These are phyloP conservation scores for Dothidotthia symphoricarpi DNA, from an alignment of 2,329 filamentous ascomycete genomes.

Conservation along the genomic window DNA sequence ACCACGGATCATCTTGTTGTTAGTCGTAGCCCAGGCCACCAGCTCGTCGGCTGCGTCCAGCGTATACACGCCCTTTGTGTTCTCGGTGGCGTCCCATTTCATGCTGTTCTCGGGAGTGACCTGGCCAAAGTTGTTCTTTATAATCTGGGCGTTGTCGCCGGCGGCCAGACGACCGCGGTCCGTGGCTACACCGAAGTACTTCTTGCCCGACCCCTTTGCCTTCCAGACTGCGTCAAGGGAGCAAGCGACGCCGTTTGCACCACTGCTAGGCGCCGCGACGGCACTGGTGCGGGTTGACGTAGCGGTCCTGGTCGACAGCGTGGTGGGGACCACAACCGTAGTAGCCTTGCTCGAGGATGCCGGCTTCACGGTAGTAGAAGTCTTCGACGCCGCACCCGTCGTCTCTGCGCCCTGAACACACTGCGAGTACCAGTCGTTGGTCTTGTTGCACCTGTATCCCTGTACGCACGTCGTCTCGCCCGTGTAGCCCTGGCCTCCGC, in stretches of 20 bases:
- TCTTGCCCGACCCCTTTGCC: slow-evolving; percentile 54
- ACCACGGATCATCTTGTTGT: slow-evolving; percentile 61
- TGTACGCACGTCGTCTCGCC: slow-evolving; percentile 43
- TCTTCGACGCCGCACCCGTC: slow-evolving; percentile 3
- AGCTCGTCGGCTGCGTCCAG: slow-evolving; percentile 60
- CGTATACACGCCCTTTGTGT: slow-evolving; percentile 44
- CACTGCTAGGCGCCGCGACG: slow-evolving; percentile 6
- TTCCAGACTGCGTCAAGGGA: slow-evolving; percentile 56
- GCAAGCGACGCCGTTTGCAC: slow-evolving; percentile 22
- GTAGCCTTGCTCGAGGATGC: slow-evolving; percentile 6
- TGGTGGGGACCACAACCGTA: slow-evolving; percentile 4
- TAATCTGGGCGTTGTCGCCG: slow-evolving; percentile 56
- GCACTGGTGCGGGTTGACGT: slow-evolving; percentile 4
- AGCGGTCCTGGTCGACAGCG: slow-evolving; percentile 3
- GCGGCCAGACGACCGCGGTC: slow-evolving; percentile 56
- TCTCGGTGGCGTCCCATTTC: slow-evolving; percentile 65
- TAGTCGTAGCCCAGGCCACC: slow-evolving; percentile 56
- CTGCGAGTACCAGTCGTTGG: slow-evolving; percentile 50
- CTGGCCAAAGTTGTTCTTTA: slow-evolving; percentile 63
- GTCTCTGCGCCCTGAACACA: slow-evolving; percentile 28
- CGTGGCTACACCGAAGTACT: slow-evolving; percentile 62
- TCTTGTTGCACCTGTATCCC: slow-evolving; percentile 43
- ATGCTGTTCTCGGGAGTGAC: slow-evolving; percentile 69
- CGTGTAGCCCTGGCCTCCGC: slow-evolving; percentile 45
- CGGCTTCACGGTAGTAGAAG: too few species aligned